A percentile compares a stretch with the other conserved stretches of the same genome.
phyloP scores from a whole-genome alignment of 257 asterid genomes.

The Salvia miltiorrhiza region DNA sequence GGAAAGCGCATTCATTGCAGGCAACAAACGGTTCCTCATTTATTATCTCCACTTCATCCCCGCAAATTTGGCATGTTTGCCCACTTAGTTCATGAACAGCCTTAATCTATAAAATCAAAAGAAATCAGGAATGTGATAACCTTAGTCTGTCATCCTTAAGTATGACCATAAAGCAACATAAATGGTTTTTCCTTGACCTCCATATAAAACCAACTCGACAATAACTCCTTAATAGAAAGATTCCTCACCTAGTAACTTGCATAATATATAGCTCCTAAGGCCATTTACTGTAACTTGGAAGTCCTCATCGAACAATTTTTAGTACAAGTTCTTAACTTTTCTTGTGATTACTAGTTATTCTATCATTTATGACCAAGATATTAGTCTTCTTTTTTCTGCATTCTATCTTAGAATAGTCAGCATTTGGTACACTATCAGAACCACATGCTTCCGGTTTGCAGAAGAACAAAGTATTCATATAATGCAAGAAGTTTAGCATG shows the following conservation, averaged over 20 bases:
- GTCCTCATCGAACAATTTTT: not conserved
- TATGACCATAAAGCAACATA: not conserved
- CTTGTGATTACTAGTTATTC: not conserved
- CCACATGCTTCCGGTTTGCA: not conserved
- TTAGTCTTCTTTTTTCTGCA: not conserved
- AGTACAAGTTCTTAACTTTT: not conserved
- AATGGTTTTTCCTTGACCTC: not conserved
- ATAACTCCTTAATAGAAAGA: not conserved
- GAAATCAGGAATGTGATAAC: conserved; percentile 13
- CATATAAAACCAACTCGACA: not conserved
- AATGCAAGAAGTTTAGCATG: not conserved
- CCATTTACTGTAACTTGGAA: not conserved
- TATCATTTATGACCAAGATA: not conserved
- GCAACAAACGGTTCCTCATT: conserved; percentile 84
- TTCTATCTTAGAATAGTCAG: not conserved
- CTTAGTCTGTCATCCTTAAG: conserved; percentile 14
- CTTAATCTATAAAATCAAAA: conserved; percentile 45
- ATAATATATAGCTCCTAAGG: not conserved
- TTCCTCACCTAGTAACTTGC: not conserved
- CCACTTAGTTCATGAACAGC: conserved; percentile 70
- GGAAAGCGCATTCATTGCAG: conserved; percentile 96
- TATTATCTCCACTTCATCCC: conserved; percentile 68
- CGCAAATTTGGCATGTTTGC: conserved; percentile 72
- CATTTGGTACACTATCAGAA: not conserved
- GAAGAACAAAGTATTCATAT: not conserved